Conservation (phyloP, 257 asterid species). For the Dorcoceras hygrometricum region DNA sequence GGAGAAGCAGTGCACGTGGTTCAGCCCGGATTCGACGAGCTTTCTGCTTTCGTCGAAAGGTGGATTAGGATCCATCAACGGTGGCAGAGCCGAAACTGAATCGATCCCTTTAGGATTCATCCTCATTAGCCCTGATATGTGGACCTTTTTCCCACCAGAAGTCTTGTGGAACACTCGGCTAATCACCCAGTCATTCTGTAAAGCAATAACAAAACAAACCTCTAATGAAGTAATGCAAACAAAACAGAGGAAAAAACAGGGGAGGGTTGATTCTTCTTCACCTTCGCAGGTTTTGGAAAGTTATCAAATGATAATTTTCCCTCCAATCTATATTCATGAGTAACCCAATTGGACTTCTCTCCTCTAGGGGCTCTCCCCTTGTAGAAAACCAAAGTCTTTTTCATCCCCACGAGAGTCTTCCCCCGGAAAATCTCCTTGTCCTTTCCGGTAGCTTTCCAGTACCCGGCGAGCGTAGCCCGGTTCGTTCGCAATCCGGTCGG, state of each 20-base stretch:
- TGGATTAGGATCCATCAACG: slow-evolving; percentile 54
- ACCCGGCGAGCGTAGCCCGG: slow-evolving; percentile 76
- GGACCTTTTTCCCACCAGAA: slow-evolving; percentile 70
- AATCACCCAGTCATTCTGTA: slow-evolving; percentile 93
- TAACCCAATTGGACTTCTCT: slow-evolving; percentile 79
- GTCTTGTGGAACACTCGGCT: slow-evolving; percentile 86
- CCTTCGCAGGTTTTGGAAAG: slow-evolving; percentile 46
- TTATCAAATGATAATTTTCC: slow-evolving; percentile 40
- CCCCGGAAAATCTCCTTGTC: slow-evolving; percentile 71
- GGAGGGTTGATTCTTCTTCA: slow-evolving; percentile 7
- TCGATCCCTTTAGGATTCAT: slow-evolving; percentile 30
- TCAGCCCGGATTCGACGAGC: slow-evolving; percentile 25
- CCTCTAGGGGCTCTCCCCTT: slow-evolving; percentile 85
- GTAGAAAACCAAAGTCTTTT: slow-evolving; percentile 81
- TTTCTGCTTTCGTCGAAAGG: slow-evolving; percentile 22
- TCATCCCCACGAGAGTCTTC: slow-evolving; percentile 70
- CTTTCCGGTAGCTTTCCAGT: slow-evolving; percentile 93
- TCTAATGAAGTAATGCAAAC: not conserved
- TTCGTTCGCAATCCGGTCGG: slow-evolving; percentile 83
- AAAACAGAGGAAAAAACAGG: slow-evolving; percentile 21
- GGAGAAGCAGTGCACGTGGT: slow-evolving; percentile 98
- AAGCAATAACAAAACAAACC: not conserved
- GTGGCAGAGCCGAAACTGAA: slow-evolving; percentile 43
- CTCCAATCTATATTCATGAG: slow-evolving; percentile 74
- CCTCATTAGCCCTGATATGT: slow-evolving; percentile 55